Percentiles rank a stretch among this genome's conserved stretches.
Evolutionary conservation across 179 eudicot genomes (phyloP).

Genomic region (Spergularia azorica): DNA sequence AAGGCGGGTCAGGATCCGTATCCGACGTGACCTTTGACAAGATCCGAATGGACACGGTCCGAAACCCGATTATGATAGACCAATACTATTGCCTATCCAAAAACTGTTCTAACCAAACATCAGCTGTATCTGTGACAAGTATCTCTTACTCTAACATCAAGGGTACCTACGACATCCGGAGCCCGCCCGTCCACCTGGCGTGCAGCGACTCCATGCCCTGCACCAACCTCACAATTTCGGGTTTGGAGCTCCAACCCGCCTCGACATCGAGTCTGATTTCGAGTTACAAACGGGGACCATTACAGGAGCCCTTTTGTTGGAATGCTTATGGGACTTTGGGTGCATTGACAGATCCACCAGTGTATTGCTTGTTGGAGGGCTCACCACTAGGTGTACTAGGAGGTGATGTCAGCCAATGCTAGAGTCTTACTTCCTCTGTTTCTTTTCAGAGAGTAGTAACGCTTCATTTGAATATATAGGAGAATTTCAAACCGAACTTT

Average conservation of each 20-base stretch:
- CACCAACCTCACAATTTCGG: constrained; percentile 61
- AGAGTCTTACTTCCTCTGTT: background rate
- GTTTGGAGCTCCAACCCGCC: constrained; percentile 60
- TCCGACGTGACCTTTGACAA: constrained; percentile 48
- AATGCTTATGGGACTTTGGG: constrained; percentile 65
- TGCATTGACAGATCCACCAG: constrained; percentile 53
- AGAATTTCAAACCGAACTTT: no score
- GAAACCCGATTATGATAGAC: constrained; percentile 83
- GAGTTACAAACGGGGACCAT: constrained; percentile 17
- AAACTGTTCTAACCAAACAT: constrained; percentile 59
- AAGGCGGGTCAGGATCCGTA: constrained; percentile 82
- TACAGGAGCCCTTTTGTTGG: constrained; percentile 69
- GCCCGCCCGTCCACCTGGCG: constrained; percentile 63
- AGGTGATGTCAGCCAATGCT: constrained; percentile 36
- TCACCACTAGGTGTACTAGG: constrained; percentile 38
- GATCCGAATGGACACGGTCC: constrained; percentile 75
- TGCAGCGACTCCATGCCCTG: constrained; percentile 86
- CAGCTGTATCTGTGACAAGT: constrained; percentile 55
- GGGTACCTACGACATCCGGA: constrained; percentile 71
- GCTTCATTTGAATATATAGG: no score
- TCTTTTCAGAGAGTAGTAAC: no score
- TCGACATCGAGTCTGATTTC: background rate
- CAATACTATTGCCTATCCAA: constrained; percentile 69
- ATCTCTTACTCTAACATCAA: constrained; percentile 55
- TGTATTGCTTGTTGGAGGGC: constrained; percentile 65